phyloP scores from a whole-genome alignment of 139 green algal genomes.

The Marvania coccoides region DNA sequence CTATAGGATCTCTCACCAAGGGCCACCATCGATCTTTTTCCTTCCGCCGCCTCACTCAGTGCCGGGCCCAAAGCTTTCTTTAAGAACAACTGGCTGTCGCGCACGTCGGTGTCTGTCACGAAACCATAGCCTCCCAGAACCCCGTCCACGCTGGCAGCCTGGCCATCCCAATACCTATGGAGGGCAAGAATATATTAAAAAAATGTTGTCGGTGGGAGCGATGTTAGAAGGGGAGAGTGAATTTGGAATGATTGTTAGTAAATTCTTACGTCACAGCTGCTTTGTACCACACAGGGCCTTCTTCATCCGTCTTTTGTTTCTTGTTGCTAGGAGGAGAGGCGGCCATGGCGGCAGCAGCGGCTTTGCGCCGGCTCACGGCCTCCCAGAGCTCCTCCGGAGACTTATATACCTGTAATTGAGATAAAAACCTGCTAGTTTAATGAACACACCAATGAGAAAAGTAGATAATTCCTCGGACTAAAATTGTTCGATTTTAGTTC shows the following conservation, averaged over 20 bases:
- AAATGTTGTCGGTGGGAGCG: no score
- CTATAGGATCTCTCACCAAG: conserved; percentile 16
- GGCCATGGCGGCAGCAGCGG: background rate
- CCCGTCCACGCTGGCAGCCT: conserved; percentile 62
- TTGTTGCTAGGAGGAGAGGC: conserved; percentile 53
- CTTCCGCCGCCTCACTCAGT: conserved; percentile 40
- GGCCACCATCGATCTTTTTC: conserved; percentile 29
- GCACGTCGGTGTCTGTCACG: conserved; percentile 67
- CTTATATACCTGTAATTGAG: conserved; percentile 31
- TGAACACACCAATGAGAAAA: background rate
- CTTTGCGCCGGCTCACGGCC: conserved; percentile 14
- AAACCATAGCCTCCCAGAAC: conserved; percentile 80
- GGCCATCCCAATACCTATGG: conserved; percentile 50
- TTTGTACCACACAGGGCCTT: background rate
- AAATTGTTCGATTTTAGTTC: no score
- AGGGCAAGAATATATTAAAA: background rate
- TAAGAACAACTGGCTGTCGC: conserved; percentile 64
- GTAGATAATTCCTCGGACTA: background rate
- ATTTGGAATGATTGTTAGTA: background rate
- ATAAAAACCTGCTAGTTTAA: background rate
- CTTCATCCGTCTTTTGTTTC: conserved; percentile 23
- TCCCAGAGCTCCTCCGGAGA: conserved; percentile 57
- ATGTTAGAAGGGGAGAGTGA: background rate
- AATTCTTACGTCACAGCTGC: background rate
- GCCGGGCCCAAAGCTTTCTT: conserved; percentile 36